These are phyloP conservation scores for Monosporascus sp. DNA, from an alignment of 2,329 filamentous ascomycete genomes.

Conservation along the genomic window DNA sequence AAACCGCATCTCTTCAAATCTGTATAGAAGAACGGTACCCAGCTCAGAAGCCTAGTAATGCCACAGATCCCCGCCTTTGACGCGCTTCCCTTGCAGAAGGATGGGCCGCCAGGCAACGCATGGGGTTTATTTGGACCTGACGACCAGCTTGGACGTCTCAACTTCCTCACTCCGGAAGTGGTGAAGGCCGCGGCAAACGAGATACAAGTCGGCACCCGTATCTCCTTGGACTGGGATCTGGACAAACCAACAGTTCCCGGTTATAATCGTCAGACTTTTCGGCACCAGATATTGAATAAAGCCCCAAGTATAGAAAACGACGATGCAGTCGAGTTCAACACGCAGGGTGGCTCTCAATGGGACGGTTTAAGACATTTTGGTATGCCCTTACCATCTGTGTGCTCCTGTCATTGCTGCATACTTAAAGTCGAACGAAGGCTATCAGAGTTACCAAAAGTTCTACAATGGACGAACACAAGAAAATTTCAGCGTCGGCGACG, in stretches of 20 bases:
- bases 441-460: neutral
- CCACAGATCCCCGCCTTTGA: slow-evolving; percentile 23
- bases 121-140: slow-evolving; percentile 42
- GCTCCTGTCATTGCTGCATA: neutral
- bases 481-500: neutral
- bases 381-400: slow-evolving; percentile 1
- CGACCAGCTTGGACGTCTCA: slow-evolving; percentile 44
- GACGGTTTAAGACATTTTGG: slow-evolving; percentile 33
- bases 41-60: neutral
- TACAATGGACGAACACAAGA: neutral
- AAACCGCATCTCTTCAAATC: too few relatives aligned
- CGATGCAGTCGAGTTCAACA: slow-evolving; percentile 31
- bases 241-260: slow-evolving; percentile 19
- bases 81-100: slow-evolving; percentile 36
- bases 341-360: slow-evolving; percentile 32
- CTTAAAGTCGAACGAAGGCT: slow-evolving; percentile 2
- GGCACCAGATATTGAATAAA: slow-evolving; percentile 5
- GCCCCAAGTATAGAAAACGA: slow-evolving; percentile 23
- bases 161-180: slow-evolving; percentile 41
- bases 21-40: too few relatives aligned
- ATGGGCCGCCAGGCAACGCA: slow-evolving; percentile 38
- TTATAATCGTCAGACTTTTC: slow-evolving; percentile 8
- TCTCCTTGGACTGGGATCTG: slow-evolving; percentile 34
- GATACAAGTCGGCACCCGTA: slow-evolving; percentile 35
- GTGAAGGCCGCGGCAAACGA: slow-evolving; percentile 37